These are phyloP conservation scores for Eucalyptus cladocalyx DNA, from an alignment of 345 rosid genomes.

Conservation along the genomic window DNA sequence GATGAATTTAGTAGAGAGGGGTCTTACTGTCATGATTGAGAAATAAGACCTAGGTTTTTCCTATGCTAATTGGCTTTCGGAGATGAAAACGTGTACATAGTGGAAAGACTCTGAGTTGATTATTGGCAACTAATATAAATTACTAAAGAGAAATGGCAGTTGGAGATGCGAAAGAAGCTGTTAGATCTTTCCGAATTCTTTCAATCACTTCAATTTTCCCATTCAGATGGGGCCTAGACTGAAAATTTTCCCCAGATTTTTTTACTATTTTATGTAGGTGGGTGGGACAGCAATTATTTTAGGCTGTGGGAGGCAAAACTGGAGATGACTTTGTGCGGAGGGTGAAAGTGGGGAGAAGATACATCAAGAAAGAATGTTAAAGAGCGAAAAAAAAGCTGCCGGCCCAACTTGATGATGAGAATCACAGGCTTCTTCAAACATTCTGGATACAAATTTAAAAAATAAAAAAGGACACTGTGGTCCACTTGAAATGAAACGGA, in stretches of 20 bases:
- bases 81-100: not conserved
- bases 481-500: not conserved
- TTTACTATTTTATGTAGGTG: not conserved
- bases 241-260: not conserved
- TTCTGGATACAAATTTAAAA: not conserved
- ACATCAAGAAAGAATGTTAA: not conserved
- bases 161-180: not conserved
- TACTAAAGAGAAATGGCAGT: not conserved
- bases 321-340: not conserved
- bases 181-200: not conserved
- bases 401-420: not conserved
- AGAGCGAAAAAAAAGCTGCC: not conserved
- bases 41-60: not conserved
- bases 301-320: not conserved
- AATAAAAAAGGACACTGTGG: not conserved
- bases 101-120: not conserved
- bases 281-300: not conserved
- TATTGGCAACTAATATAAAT: not conserved
- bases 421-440: not conserved
- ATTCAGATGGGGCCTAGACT: not conserved
- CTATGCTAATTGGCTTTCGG: not conserved
- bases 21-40: not conserved
- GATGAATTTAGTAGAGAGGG: not conserved
- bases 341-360: not conserved
- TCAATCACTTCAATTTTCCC: not conserved